These are phyloP conservation scores for Tulasnella sp. DNA, from an alignment of 768 basidiomycete species.

Conservation along the genomic window DNA sequence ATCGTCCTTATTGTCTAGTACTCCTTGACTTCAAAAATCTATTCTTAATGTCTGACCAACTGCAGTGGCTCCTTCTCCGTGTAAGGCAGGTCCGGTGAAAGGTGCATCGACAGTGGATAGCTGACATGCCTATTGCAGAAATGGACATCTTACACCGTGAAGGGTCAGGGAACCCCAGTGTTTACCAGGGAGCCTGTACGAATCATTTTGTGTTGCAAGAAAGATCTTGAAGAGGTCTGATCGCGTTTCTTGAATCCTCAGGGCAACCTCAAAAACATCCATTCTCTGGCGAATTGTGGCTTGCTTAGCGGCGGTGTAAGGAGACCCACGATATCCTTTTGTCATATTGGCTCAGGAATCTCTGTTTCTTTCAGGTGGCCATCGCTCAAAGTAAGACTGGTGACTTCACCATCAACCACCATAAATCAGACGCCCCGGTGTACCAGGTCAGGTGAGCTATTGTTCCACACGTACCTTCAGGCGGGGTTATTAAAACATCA, in stretches of 20 bases:
- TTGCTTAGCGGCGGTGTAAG: background rate
- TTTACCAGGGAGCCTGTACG: constrained; percentile 5
- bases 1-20: background rate
- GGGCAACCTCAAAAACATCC: background rate
- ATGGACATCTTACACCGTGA: background rate
- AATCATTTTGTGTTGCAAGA: background rate
- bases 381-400: background rate
- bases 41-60: background rate
- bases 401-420: constrained; percentile 7
- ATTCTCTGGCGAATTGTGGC: background rate
- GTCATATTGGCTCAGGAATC: background rate
- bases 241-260: background rate
- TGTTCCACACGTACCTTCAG: background rate
- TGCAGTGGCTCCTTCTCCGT: background rate
- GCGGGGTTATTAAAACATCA: background rate
- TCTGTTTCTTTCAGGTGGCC: background rate
- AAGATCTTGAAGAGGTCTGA: background rate
- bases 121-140: background rate
- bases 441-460: background rate
- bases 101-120: background rate
- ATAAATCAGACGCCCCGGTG: background rate
- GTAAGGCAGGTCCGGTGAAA: background rate
- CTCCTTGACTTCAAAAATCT: background rate
- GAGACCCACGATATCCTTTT: background rate
- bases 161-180: background rate